A percentile compares a stretch with the other conserved stretches of the same genome.
Evolutionary conservation across 2,329 filamentous ascomycete species (phyloP).

Genomic region (Penicillium sp.): DNA sequence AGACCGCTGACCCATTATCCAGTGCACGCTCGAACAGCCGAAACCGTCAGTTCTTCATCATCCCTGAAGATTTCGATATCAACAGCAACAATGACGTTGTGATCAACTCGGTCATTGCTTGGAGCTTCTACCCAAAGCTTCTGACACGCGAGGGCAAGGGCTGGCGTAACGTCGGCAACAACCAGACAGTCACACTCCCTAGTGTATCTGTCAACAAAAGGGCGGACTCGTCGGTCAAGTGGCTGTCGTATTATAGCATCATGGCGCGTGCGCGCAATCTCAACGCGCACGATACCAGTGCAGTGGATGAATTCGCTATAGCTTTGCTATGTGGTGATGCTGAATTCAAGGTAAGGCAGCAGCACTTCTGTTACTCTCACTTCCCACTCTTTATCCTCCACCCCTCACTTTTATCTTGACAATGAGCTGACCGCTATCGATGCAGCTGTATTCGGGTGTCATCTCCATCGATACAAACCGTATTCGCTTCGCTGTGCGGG

Average conservation of each 20-base stretch:
- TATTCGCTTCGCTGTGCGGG: constrained; percentile 73
- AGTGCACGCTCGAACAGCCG: constrained; percentile 61
- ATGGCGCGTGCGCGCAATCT: constrained; percentile 78
- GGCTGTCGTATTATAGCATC: constrained; percentile 93
- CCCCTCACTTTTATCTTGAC: neutral
- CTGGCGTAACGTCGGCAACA: constrained; percentile 87
- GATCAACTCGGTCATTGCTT: constrained; percentile 77
- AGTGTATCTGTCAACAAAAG: constrained; percentile 85
- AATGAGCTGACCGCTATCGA: neutral
- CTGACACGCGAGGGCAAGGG: constrained; percentile 79
- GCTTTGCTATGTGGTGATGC: constrained; percentile 83
- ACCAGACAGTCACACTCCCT: constrained; percentile 82
- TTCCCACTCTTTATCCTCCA: neutral
- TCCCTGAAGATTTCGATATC: constrained; percentile 69
- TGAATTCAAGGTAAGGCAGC: constrained; percentile 68
- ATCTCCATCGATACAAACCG: constrained; percentile 84
- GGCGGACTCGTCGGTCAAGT: constrained; percentile 55
- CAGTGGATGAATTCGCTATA: constrained; percentile 76
- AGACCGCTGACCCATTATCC: constrained; percentile 2
- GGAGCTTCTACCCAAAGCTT: constrained; percentile 94
- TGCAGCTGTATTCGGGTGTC: constrained; percentile 77
- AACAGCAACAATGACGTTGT: constrained; percentile 79
- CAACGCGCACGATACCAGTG: constrained; percentile 85
- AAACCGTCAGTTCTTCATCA: constrained; percentile 73
- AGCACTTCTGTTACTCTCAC: too few relatives aligned